Percentiles rank a stretch among this genome's conserved stretches.
These are phyloP conservation scores for Melaleuca quinquenervia DNA, from an alignment of 345 rosid genomes.

Conservation along the genomic window DNA sequence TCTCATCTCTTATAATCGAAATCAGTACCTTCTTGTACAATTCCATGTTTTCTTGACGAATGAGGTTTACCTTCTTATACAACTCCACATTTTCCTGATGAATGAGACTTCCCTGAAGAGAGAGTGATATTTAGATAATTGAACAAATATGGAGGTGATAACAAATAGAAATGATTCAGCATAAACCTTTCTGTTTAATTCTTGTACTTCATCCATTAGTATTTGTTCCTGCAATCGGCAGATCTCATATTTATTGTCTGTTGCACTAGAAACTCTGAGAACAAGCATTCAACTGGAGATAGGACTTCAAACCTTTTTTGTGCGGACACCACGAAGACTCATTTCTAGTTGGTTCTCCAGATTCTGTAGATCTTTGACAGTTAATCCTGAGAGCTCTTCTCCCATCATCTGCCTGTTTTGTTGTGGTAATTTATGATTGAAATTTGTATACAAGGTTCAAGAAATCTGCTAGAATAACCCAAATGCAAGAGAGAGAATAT, in stretches of 20 bases:
- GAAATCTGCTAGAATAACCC: not conserved
- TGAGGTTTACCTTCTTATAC: constrained; percentile 59
- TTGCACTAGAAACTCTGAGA: not conserved
- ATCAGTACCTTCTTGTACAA: constrained; percentile 23
- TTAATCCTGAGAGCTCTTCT: constrained; percentile 58
- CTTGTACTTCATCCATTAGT: constrained; percentile 56
- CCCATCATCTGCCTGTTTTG: constrained; percentile 71
- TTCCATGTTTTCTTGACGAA: constrained; percentile 37
- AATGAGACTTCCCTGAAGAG: constrained; percentile 47
- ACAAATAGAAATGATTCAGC: not conserved
- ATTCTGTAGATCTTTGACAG: constrained; percentile 37
- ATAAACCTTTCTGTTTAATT: constrained; percentile 40
- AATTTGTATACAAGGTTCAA: not conserved
- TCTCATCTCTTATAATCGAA: not conserved
- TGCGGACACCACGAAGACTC: constrained; percentile 50
- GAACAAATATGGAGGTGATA: not conserved
- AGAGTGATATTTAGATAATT: constrained; percentile 29
- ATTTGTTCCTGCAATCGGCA: constrained; percentile 40
- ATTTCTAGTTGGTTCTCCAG: constrained; percentile 49
- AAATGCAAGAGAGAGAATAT: not conserved
- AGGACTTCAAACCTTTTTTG: constrained; percentile 43
- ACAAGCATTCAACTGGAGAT: not conserved
- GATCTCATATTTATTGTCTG: not conserved
- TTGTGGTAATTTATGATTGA: not conserved
- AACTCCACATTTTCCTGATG: constrained; percentile 61